phyloP scores from a whole-genome alignment of 108 stramenopile species.

The Nitzschia sp. region DNA sequence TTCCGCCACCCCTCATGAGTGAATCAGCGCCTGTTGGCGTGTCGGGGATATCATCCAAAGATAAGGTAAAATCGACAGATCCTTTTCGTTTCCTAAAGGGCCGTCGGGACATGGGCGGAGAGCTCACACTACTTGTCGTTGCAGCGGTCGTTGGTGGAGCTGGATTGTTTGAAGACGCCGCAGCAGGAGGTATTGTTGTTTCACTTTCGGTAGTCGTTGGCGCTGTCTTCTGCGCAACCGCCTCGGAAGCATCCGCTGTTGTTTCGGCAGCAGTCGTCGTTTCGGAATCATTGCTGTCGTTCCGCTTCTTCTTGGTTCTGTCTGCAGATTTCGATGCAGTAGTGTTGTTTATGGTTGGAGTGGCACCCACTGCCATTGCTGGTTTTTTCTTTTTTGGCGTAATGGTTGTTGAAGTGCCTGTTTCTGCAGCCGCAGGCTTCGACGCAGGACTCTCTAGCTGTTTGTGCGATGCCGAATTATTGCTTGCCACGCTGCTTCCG shows the following conservation, averaged over 20 bases:
- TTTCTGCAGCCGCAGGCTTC: neutral
- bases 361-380: neutral
- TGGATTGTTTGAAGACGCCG: neutral
- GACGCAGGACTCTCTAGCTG: neutral
- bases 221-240: neutral
- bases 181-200: too few species aligned
- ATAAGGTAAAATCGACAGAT: slow-evolving; percentile 33
- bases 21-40: slow-evolving; percentile 1
- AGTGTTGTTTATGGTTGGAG: neutral
- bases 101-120: slow-evolving; percentile 14
- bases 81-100: slow-evolving; percentile 42
- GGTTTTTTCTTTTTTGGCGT: too few species aligned
- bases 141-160: neutral
- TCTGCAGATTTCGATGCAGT: neutral
- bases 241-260: neutral
- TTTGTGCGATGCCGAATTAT: neutral
- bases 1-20: neutral
- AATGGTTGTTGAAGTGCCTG: too few species aligned
- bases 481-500: slow-evolving; percentile 11
- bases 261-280: neutral
- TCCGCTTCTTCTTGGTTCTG: slow-evolving; percentile 3
- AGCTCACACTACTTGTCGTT: slow-evolving; percentile 6
- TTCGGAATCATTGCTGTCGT: neutral
- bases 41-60: slow-evolving; percentile 24
- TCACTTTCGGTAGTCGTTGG: neutral